Conservation (phyloP, 345 rosid species). For the Aquilaria sinensis region DNA sequence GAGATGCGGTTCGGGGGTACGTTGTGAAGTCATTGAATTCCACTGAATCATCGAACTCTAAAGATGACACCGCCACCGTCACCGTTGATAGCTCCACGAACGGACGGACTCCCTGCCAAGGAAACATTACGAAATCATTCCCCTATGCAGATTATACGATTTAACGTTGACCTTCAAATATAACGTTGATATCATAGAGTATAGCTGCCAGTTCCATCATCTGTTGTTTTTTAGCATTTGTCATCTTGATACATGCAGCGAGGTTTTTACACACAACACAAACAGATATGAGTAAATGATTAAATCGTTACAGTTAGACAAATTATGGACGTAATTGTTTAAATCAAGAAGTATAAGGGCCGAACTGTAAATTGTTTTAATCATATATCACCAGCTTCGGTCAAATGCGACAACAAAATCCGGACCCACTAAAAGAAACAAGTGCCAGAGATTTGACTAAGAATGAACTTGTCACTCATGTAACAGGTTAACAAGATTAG, state of each 20-base stretch:
- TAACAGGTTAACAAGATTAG: constrained; percentile 19
- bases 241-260: too few relatives aligned
- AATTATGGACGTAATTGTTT: too few relatives aligned
- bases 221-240: too few relatives aligned
- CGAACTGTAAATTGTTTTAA: too few relatives aligned
- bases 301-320: too few relatives aligned
- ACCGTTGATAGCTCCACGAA: constrained; percentile 77
- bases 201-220: too few relatives aligned
- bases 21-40: constrained; percentile 60
- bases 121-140: neutral
- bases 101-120: constrained; percentile 79
- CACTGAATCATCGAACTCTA: constrained; percentile 62
- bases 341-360: too few relatives aligned
- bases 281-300: too few relatives aligned
- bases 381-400: too few relatives aligned
- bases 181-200: neutral
- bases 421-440: constrained; percentile 16
- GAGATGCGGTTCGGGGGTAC: constrained; percentile 61
- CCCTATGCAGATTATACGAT: neutral
- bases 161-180: neutral
- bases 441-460: constrained; percentile 29
- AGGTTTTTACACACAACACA: too few relatives aligned
- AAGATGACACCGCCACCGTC: constrained; percentile 58
- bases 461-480: neutral
- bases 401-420: neutral